Base-by-base conservation (phyloP, 2,329 filamentous ascomycete species). In the Colletotrichum tamarilloi region DNA sequence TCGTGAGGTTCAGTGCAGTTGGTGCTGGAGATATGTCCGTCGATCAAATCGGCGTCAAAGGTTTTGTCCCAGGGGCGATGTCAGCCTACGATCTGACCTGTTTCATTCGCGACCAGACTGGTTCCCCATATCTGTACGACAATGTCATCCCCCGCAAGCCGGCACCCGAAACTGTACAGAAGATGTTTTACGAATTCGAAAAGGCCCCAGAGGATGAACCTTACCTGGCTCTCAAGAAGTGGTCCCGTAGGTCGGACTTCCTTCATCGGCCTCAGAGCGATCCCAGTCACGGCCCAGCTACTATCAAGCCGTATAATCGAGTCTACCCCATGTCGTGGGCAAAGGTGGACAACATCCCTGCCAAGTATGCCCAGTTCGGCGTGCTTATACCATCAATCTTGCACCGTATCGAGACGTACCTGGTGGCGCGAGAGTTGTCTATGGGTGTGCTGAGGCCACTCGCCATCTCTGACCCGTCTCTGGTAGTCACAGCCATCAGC, bases 361-460 rank as follows among this genome's bases (percentile, higher is more conserved):
- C 84, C 7, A 80, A 80, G 8, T 84, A 85, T 70, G 84, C 83
- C 1, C 82, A 85, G 58, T 86, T 91, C 32, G 89, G 87, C 2
- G 84, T 92, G 66, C 85, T 97, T 49, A 87, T 97, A 5, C 95
- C 95, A 0, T 92, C 91, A 0, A 90, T 98, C 46, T 84, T 93
- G 19, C 90, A 94, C 76, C 89, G 89, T n/a, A 77, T 96, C 2
- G 93, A 93, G 75, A 84, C 90, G 0, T 84, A 88, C 30, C 82
- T 96, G 28, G 84, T 94, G 8, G 93, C 92, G 0, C 83, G 89
- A 5, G 83, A 88, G 58, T 83, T 98, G 4, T 87, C 88, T 24
- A 81, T 82, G 2, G 91, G 87, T 0, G 76, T 91, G 2, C 81
- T 95, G 2, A 78, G 80, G 16, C 79, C 84, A 1, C 81, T 93